Conservation (phyloP, 495 filamentous ascomycete species). For the Penicillium antarcticum region DNA sequence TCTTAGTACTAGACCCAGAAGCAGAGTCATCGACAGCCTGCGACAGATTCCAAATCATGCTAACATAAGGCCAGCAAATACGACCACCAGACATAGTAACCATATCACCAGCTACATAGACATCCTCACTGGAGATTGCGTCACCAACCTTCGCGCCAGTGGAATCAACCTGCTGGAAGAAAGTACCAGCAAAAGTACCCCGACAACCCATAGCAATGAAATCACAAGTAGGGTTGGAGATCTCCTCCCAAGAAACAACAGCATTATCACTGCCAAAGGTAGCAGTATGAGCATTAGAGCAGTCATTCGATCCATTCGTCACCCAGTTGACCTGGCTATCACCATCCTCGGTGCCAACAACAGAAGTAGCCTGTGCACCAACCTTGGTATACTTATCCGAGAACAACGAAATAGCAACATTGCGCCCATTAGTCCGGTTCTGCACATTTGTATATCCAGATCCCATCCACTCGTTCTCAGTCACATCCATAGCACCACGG, state of each 20-base stretch:
- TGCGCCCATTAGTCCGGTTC: slow-evolving; percentile 48
- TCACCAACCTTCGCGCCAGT: slow-evolving; percentile 40
- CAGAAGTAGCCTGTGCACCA: slow-evolving; percentile 43
- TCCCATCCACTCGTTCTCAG: slow-evolving; percentile 49
- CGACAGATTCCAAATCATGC: slow-evolving; percentile 45
- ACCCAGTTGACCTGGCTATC: slow-evolving; percentile 53
- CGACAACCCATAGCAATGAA: slow-evolving; percentile 50
- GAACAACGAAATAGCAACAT: slow-evolving; percentile 47
- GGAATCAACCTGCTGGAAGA: slow-evolving; percentile 47
- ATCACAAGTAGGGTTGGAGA: slow-evolving; percentile 43
- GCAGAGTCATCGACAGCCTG: slow-evolving; percentile 21
- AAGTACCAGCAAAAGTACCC: slow-evolving; percentile 47
- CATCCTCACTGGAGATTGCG: slow-evolving; percentile 34
- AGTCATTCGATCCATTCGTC: slow-evolving; percentile 43
- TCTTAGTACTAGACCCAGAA: slow-evolving; percentile 20
- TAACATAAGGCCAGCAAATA: slow-evolving; percentile 56
- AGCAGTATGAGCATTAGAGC: slow-evolving; percentile 51
- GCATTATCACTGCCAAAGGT: slow-evolving; percentile 42
- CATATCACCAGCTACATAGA: slow-evolving; percentile 53
- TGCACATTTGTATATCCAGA: slow-evolving; percentile 41
- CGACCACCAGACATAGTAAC: slow-evolving; percentile 41
- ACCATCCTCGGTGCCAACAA: slow-evolving; percentile 44
- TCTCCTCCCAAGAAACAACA: slow-evolving; percentile 53
- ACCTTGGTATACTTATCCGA: slow-evolving; percentile 47
- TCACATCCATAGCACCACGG: slow-evolving; percentile 48